phyloP scores from a whole-genome alignment of 148 eudicot genomes.

The Simmondsia chinensis region DNA sequence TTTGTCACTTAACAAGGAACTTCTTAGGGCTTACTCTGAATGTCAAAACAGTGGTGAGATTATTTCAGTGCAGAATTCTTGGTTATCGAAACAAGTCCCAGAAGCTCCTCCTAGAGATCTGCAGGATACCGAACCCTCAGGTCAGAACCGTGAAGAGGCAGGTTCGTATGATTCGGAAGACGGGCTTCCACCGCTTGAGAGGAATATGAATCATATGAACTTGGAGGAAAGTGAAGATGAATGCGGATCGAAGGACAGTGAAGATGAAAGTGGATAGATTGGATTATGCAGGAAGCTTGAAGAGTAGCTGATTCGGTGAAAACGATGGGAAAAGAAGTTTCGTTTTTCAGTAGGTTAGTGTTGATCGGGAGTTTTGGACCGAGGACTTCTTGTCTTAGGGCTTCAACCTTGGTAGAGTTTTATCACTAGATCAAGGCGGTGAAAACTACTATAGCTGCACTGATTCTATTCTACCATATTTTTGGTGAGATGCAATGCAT shows the following conservation, averaged over 20 bases:
- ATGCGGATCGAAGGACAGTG: constrained; percentile 50
- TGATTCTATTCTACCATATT: too few relatives aligned
- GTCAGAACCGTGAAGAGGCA: constrained; percentile 28
- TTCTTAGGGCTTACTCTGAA: constrained; percentile 67
- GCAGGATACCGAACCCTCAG: constrained; percentile 22
- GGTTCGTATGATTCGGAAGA: constrained; percentile 68
- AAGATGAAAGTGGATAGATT: constrained; percentile 30
- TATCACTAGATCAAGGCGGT: too few relatives aligned
- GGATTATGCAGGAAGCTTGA: too few relatives aligned
- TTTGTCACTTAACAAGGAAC: constrained; percentile 88
- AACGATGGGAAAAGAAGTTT: too few relatives aligned
- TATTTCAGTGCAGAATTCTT: constrained; percentile 67
- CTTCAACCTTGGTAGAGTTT: too few relatives aligned
- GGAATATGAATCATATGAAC: constrained; percentile 67
- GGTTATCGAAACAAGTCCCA: constrained; percentile 60
- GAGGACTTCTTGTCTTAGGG: too few relatives aligned
- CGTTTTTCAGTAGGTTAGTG: too few relatives aligned
- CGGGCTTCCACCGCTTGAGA: constrained; percentile 88
- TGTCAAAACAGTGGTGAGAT: constrained; percentile 78
- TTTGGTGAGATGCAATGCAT: too few relatives aligned
- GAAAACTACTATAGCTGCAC: too few relatives aligned
- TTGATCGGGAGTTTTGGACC: too few relatives aligned
- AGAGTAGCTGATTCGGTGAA: too few relatives aligned
- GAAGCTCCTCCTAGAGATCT: constrained; percentile 14
- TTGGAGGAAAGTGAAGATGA: constrained; percentile 62